Evolutionary conservation across 805 yeast species (phyloP).

Genomic region (Ogataea corticis): DNA sequence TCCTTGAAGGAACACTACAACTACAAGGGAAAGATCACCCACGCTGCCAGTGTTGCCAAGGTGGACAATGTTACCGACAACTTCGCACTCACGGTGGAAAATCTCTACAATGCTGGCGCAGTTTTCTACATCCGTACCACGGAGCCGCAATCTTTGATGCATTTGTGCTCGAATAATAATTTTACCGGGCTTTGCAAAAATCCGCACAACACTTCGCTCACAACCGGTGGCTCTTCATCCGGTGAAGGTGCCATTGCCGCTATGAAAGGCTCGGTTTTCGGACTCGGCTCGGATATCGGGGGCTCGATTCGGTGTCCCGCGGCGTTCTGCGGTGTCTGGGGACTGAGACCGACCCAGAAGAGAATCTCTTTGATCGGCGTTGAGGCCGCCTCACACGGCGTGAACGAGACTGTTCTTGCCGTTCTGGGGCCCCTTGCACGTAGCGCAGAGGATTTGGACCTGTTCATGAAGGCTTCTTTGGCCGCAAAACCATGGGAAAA

Average conservation of each 20-base stretch:
- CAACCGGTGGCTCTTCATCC: constrained; percentile 56
- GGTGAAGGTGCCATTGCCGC: constrained; percentile 54
- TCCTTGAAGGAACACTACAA: constrained; percentile 60
- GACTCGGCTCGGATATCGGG: constrained; percentile 50
- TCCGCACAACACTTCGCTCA: constrained; percentile 46
- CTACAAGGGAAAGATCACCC: constrained; percentile 51
- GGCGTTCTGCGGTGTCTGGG: constrained; percentile 50
- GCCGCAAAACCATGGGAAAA: constrained; percentile 55
- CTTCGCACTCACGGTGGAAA: constrained; percentile 42
- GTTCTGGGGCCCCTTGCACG: constrained; percentile 52
- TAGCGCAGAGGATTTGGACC: constrained; percentile 49
- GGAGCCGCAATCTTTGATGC: constrained; percentile 57
- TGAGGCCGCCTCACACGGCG: constrained; percentile 41
- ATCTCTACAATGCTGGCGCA: constrained; percentile 53
- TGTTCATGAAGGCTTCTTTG: constrained; percentile 46
- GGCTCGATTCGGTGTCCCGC: constrained; percentile 60
- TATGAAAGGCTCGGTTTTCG: constrained; percentile 46
- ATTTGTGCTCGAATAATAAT: constrained; percentile 56
- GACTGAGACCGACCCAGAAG: constrained; percentile 50
- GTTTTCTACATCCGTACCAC: constrained; percentile 56
- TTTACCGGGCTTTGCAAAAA: constrained; percentile 51
- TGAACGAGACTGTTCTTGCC: constrained; percentile 46
- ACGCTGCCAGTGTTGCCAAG: constrained; percentile 47
- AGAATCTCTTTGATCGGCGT: constrained; percentile 45
- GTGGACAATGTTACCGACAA: constrained; percentile 41